Evolutionary conservation across 257 asterid genomes (phyloP), one percentile per base, ranked within the genome.

Genomic region (Solanum pinnatisectum): DNA sequence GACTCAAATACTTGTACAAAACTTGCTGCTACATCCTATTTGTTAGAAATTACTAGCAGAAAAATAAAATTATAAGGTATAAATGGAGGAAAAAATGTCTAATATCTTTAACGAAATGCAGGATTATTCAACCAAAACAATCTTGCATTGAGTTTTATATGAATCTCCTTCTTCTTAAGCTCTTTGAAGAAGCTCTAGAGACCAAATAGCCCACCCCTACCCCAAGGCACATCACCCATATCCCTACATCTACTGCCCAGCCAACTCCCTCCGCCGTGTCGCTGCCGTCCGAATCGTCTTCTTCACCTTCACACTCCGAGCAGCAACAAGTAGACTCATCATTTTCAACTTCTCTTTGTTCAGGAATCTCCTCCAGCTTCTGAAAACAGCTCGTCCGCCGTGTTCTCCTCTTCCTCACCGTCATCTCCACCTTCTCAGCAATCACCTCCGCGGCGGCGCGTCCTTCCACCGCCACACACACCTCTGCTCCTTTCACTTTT

Each of bases 211-310:
- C 99, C 10, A 95, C 94, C 3, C 99, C 99, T 8, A 95, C 94
- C 1, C 99, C 98, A 86, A 96, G 65, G 89, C 97, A 95, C 87
- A 92, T 90, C 33, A 91, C 95, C 98, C 97, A 94, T 39, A 96
- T 92, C 87, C 98, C 98, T 65, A 94, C 95, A 84, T 95, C 98
- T 77, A 96, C 91, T 40, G 98, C 98, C 98, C 96, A 95, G 37
- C 92, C 87, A 84, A 93, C 93, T 9, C 90, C 89, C 32, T 87
- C 92, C 79, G 39, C 87, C 91, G 85, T 81, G 88, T 67, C 88
- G 5, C 25, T 20, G 1, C 85, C 92, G 46, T 67, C 91, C 1
- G 4, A 70, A 12, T 14, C 91, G 56, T 81, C 90, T 36, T 88
- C 91, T 36, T 88, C 91, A 33, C 91, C 88, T 27, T 42, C 60